Base-by-base conservation (phyloP, 345 rosid genomes). In the Rhodamnia rubescens region DNA sequence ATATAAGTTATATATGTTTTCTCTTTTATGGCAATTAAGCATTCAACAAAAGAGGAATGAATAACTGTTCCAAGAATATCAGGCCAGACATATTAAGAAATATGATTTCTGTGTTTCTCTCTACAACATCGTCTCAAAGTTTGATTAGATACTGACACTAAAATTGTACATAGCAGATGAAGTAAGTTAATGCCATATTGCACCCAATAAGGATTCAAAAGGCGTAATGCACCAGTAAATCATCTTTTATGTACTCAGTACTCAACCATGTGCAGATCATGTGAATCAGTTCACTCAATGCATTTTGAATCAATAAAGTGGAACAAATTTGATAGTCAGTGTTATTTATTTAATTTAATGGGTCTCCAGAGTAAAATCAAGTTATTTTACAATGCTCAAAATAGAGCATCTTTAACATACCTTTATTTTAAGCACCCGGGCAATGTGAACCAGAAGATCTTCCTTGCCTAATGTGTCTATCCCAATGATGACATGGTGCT, bases 401-500 rank as follows among this genome's bases (percentile, higher is more conserved):
- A 32, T 24, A 69, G 78, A 69, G 78, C 7, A 0, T 69, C 47
- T 52, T 82, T 26, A 75, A 26, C 88, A 82, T 26, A 92, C 97
- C 95, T 96, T 96, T 78, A 85, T 88, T 29, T 93, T 88, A 27
- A 96, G 94, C 86, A 85, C 78, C 21, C 82, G 90, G 5, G 94
- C 89, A 84, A 96, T 88, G 74, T 91, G 91, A 87, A 93, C 81
- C 58, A 96, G 88, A 55, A 95, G 91, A 18, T 96, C 92, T 89
- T 96, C 97, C 82, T 95, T 95, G 40, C 99, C 99, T 88, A 95
- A 84, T 22, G 91, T 85, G 85, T 94, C 95, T 81, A 96, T 82
- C 81, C 92, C 98, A 61, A 96, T 93, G 85, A 96, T 85, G 81
- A 96, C 81, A 85, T 93, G 96, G 82, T 94, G 95, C 1, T 86